A percentile compares a stretch with the other conserved stretches of the same genome.
Evolutionary conservation across 352 stramenopile genomes (phyloP).

Genomic region (Phytophthora tubulina): DNA sequence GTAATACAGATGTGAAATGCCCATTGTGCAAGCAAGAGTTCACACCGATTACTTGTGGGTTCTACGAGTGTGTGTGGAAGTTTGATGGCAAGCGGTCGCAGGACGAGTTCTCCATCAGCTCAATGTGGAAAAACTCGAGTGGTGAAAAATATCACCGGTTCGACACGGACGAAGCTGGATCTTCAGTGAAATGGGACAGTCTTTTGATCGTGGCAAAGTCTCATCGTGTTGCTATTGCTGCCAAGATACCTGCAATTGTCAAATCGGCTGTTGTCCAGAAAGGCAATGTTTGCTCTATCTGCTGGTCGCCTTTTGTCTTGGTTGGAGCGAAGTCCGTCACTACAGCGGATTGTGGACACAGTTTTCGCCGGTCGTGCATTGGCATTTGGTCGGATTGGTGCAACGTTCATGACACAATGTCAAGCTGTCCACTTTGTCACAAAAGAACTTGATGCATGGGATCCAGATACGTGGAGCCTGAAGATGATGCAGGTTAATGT

Average conservation of each 20-base stretch:
- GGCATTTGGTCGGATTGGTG: too few relatives aligned
- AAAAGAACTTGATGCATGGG: too few relatives aligned
- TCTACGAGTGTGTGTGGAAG: constrained; percentile 48
- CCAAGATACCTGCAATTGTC: not conserved
- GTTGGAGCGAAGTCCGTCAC: too few relatives aligned
- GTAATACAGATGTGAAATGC: constrained; percentile 12
- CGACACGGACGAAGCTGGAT: constrained; percentile 17
- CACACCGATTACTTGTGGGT: constrained; percentile 33
- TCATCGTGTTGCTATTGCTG: not conserved
- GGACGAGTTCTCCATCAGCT: constrained; percentile 24
- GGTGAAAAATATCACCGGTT: constrained; percentile 29
- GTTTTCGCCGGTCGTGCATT: too few relatives aligned
- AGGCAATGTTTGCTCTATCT: too few relatives aligned
- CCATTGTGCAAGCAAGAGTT: constrained; percentile 22
- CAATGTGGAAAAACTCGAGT: constrained; percentile 21
- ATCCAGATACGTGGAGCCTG: too few relatives aligned
- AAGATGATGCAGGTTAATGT: too few relatives aligned
- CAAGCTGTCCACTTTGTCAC: too few relatives aligned
- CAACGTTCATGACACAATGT: too few relatives aligned
- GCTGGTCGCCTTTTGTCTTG: too few relatives aligned
- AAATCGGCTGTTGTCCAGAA: too few relatives aligned
- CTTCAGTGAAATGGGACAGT: constrained; percentile 29
- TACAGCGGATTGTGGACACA: too few relatives aligned
- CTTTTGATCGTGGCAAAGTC: constrained; percentile 19
- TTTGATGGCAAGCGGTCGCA: constrained; percentile 28